A percentile compares a stretch with the other conserved stretches of the same genome.
phyloP scores from a whole-genome alignment of 805 yeast species.

The Pichia paraexigua region DNA sequence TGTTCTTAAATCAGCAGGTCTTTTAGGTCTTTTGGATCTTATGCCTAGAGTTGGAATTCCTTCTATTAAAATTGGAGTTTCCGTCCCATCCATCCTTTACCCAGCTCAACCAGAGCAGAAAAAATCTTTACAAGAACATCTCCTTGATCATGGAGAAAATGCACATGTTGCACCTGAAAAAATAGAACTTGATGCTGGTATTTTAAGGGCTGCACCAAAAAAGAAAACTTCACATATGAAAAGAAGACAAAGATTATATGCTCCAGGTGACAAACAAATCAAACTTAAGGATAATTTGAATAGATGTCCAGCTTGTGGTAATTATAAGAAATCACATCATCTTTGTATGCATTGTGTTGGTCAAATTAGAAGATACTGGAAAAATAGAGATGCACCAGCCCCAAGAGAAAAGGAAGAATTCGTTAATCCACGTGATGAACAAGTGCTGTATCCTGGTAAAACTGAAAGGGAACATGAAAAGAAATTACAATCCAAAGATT shows the following conservation, averaged over 20 bases:
- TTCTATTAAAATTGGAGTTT: slow-evolving; percentile 14
- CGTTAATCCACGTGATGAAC: slow-evolving; percentile 50
- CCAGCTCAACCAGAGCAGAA: slow-evolving; percentile 5
- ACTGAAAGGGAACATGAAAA: slow-evolving; percentile 37
- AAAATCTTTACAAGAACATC: slow-evolving; percentile 14
- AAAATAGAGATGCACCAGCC: slow-evolving; percentile 26
- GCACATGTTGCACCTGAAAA: slow-evolving; percentile 28
- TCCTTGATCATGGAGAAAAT: slow-evolving; percentile 26
- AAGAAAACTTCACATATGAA: slow-evolving; percentile 84
- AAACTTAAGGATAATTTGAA: slow-evolving; percentile 69
- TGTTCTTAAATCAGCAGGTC: slow-evolving; percentile 7
- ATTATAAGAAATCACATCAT: slow-evolving; percentile 80
- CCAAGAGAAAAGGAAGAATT: slow-evolving; percentile 34
- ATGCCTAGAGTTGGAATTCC: slow-evolving; percentile 15
- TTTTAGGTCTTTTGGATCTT: slow-evolving; percentile 12
- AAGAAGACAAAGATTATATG: slow-evolving; percentile 74
- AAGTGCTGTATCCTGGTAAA: slow-evolving; percentile 69
- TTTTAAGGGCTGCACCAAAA: slow-evolving; percentile 85
- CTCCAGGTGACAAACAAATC: slow-evolving; percentile 75
- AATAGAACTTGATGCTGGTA: slow-evolving; percentile 55
- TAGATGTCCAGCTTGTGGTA: slow-evolving; percentile 94
- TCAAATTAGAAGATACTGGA: slow-evolving; percentile 71
- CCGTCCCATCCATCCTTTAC: slow-evolving; percentile 15
- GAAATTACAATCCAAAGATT: slow-evolving; percentile 46
- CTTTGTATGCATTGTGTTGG: slow-evolving; percentile 89